phyloP scores from a whole-genome alignment of 345 rosid species.

The Lepidium sativum region DNA sequence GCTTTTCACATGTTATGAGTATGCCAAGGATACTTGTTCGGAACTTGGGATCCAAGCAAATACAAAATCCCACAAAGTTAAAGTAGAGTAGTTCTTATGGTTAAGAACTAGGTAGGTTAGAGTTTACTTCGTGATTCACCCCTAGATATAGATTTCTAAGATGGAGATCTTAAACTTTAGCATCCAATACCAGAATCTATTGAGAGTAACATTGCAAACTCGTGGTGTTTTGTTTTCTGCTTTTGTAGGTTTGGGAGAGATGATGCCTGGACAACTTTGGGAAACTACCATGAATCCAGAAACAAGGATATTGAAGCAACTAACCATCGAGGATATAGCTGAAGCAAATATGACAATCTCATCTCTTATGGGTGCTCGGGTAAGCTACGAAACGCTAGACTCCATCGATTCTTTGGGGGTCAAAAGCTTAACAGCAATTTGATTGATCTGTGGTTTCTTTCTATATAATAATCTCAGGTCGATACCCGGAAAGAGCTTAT shows the following conservation, averaged over 20 bases:
- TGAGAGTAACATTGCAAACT: neutral
- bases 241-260: slow-evolving; percentile 85
- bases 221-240: neutral
- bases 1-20: neutral
- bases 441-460: neutral
- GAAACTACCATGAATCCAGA: slow-evolving; percentile 96
- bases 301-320: slow-evolving; percentile 66
- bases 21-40: neutral
- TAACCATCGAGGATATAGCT: slow-evolving; percentile 74
- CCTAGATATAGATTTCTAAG: neutral
- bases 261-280: slow-evolving; percentile 98
- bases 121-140: neutral
- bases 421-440: neutral
- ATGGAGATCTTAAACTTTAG: neutral
- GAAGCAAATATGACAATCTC: slow-evolving; percentile 70
- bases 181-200: neutral
- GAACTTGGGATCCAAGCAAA: neutral
- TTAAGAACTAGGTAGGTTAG: neutral
- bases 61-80: neutral
- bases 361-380: slow-evolving; percentile 93
- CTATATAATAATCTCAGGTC: slow-evolving; percentile 35
- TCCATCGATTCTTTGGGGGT: neutral
- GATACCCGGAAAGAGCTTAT: slow-evolving; percentile 81
- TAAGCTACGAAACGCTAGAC: slow-evolving; percentile 20
- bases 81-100: neutral